Evolutionary conservation across 192 early-diverging fungal genomes (phyloP).

Genomic region (Jimgerdemannia flammicorona): DNA sequence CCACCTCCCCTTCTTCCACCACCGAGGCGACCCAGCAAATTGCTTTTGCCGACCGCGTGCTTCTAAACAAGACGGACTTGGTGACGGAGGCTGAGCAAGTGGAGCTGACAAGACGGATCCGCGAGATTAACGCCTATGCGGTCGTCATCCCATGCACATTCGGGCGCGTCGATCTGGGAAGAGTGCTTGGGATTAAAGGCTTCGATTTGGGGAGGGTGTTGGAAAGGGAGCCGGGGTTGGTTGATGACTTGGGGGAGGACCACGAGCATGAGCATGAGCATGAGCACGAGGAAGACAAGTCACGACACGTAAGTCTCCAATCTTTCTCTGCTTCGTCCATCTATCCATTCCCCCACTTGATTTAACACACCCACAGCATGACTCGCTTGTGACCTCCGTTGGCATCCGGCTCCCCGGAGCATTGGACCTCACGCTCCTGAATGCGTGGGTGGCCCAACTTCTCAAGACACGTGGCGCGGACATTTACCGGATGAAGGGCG

Average conservation of each 20-base stretch:
- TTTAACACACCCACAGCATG: background rate
- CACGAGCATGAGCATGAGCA: background rate
- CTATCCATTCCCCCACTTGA: background rate
- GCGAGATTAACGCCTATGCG: conserved; percentile 8
- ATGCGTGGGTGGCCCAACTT: conserved; percentile 12
- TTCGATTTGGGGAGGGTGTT: conserved; percentile 17
- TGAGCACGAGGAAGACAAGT: background rate
- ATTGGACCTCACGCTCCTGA: conserved; percentile 13
- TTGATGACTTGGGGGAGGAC: background rate
- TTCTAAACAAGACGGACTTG: conserved; percentile 34
- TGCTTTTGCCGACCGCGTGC: conserved; percentile 27
- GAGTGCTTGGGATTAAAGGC: conserved; percentile 12
- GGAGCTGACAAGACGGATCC: background rate
- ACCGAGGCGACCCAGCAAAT: conserved; percentile 14
- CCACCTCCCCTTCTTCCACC: background rate
- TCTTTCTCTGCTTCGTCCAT: background rate
- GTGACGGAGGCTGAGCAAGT: conserved; percentile 7
- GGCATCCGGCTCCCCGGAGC: conserved; percentile 17
- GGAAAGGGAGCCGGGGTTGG: conserved; percentile 10
- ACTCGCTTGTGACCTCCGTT: conserved; percentile 13
- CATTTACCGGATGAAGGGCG: conserved; percentile 31
- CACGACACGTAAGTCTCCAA: background rate
- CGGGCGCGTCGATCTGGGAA: conserved; percentile 12
- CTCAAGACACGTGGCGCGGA: conserved; percentile 5
- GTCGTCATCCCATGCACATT: conserved; percentile 9